phyloP scores from a whole-genome alignment of 371 early-diverging fungal species.

The Rhizopus microsporus region DNA sequence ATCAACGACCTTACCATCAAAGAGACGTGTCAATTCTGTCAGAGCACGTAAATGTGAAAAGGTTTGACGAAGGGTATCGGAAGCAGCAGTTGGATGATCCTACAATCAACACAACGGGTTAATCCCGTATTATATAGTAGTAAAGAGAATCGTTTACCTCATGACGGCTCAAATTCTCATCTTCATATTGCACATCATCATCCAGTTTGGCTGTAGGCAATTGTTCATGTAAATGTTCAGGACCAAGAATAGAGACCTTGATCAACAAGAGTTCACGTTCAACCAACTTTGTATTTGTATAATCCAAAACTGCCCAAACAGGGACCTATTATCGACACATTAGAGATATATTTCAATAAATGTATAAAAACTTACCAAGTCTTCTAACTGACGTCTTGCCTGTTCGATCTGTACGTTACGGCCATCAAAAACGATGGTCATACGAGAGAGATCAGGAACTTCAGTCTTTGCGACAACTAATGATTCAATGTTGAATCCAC shows the following conservation, averaged over 20 bases:
- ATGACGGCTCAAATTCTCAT: conserved; percentile 41
- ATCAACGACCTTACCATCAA: conserved; percentile 90
- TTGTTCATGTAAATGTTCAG: conserved; percentile 65
- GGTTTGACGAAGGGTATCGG: conserved; percentile 62
- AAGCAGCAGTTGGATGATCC: conserved; percentile 27
- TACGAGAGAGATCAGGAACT: conserved; percentile 88
- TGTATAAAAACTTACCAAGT: conserved; percentile 61
- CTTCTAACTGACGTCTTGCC: conserved; percentile 92
- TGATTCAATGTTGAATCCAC: conserved; percentile 97
- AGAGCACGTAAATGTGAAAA: conserved; percentile 81
- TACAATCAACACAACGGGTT: neutral
- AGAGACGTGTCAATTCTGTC: conserved; percentile 80
- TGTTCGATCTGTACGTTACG: conserved; percentile 85
- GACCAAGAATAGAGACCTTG: conserved; percentile 89
- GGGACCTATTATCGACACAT: conserved; percentile 62
- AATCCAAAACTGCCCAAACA: conserved; percentile 97
- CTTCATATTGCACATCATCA: conserved; percentile 42
- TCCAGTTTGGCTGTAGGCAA: conserved; percentile 41
- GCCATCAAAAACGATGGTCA: conserved; percentile 95
- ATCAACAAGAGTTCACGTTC: conserved; percentile 91
- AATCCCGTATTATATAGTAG: too few relatives aligned
- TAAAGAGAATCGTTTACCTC: conserved; percentile 2
- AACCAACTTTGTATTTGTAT: conserved; percentile 80
- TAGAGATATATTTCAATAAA: neutral
- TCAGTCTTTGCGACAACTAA: conserved; percentile 94